Evolutionary conservation across 2,329 filamentous ascomycete genomes (phyloP).

Genomic region (Alternaria novae-zelandiae): DNA sequence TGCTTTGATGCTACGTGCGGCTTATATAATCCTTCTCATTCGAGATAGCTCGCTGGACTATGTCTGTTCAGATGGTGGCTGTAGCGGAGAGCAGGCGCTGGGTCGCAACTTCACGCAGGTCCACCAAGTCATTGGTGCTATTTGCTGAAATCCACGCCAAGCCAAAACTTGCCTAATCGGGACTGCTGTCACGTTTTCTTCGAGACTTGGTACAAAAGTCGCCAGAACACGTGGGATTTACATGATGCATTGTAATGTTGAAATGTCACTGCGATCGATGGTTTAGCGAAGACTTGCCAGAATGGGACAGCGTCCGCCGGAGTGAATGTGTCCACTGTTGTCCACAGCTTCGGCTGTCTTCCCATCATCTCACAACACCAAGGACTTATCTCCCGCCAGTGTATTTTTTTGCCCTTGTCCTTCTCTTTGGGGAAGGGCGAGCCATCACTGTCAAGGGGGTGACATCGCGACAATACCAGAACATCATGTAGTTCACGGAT

Average conservation of each 20-base stretch:
- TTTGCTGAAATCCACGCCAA: background rate
- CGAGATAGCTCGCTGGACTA: too few species aligned
- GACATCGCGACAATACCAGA: too few species aligned
- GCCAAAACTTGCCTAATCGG: background rate
- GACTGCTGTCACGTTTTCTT: background rate
- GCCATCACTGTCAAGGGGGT: too few species aligned
- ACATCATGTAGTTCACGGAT: too few species aligned
- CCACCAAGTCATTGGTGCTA: background rate
- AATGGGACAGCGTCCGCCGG: background rate
- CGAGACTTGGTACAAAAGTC: background rate
- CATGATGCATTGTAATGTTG: background rate
- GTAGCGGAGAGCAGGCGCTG: too few species aligned
- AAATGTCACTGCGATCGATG: background rate
- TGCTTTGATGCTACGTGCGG: background rate
- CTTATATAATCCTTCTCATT: background rate
- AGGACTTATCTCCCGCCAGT: too few species aligned
- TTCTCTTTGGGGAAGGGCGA: too few species aligned
- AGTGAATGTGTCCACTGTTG: too few species aligned
- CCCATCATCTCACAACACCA: too few species aligned
- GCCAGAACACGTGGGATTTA: background rate
- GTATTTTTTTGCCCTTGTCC: too few species aligned
- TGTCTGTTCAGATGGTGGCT: too few species aligned
- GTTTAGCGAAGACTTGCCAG: rapidly evolving
- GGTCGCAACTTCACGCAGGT: background rate
- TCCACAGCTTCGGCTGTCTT: too few species aligned